Evolutionary conservation across 2,329 filamentous ascomycete genomes (phyloP).

Genomic region (Dactylellina sp.): DNA sequence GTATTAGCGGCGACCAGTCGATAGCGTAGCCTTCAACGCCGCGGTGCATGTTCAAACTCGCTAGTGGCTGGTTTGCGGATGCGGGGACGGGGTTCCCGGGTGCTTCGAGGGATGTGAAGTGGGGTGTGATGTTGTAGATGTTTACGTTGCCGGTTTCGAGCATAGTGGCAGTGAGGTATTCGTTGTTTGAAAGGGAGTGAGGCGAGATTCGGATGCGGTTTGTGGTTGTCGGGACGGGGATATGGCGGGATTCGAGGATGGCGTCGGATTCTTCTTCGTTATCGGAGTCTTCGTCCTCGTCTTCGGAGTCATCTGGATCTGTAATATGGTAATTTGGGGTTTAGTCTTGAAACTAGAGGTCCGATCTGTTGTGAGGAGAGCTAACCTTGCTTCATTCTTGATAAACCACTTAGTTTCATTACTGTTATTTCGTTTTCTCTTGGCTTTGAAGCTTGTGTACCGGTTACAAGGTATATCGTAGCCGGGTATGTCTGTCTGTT

Average conservation of each 20-base stretch:
- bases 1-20: slow-evolving; percentile 90
- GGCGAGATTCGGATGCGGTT: slow-evolving; percentile 87
- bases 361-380: background rate
- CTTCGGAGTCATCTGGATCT: slow-evolving; percentile 57
- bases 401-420: slow-evolving; percentile 93
- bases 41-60: slow-evolving; percentile 83
- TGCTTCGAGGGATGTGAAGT: slow-evolving; percentile 88
- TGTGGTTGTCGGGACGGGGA: slow-evolving; percentile 86
- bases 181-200: slow-evolving; percentile 77
- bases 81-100: slow-evolving; percentile 80
- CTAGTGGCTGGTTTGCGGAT: slow-evolving; percentile 86
- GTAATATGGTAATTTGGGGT: slow-evolving; percentile 3
- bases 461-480: slow-evolving; percentile 92
- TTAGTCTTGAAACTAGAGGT: slow-evolving; percentile 4
- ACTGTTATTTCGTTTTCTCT: slow-evolving; percentile 95
- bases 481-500: slow-evolving; percentile 92
- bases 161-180: slow-evolving; percentile 89
- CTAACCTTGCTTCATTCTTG: slow-evolving; percentile 77
- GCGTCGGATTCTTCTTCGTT: slow-evolving; percentile 80
- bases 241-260: slow-evolving; percentile 90
- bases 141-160: slow-evolving; percentile 88
- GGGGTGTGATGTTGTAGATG: slow-evolving; percentile 93
- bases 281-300: slow-evolving; percentile 74
- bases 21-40: slow-evolving; percentile 93
- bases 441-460: slow-evolving; percentile 84